These are phyloP conservation scores for Solanum gandarillasii DNA, from an alignment of 257 asterid species.

Conservation along the genomic window DNA sequence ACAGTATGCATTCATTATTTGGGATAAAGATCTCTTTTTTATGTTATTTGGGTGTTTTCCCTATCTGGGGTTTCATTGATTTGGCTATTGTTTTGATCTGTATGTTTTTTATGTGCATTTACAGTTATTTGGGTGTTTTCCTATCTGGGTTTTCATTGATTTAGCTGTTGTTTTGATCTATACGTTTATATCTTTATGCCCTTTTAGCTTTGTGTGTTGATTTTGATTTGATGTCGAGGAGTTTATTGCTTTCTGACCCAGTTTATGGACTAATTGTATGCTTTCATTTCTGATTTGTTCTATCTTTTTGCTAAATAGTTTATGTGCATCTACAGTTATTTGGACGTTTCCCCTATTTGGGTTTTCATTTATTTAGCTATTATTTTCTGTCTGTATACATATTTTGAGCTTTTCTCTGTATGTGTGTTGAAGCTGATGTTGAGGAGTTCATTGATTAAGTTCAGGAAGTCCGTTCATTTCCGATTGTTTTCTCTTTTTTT, in stretches of 20 bases:
- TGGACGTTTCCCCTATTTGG: not conserved
- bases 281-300: not conserved
- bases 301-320: not conserved
- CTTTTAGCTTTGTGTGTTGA: not conserved
- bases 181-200: not conserved
- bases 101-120: not conserved
- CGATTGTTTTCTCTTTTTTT: not conserved
- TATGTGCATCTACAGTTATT: not conserved
- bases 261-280: not conserved
- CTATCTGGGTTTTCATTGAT: not conserved
- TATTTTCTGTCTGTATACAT: not conserved
- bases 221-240: not conserved
- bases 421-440: not conserved
- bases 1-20: slow-evolving; percentile 24
- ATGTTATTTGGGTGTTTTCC: not conserved
- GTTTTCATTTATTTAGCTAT: not conserved
- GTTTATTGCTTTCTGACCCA: not conserved
- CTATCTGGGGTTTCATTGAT: not conserved
- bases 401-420: not conserved
- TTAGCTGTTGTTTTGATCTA: not conserved
- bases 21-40: not conserved
- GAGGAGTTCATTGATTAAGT: not conserved
- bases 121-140: not conserved
- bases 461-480: not conserved
- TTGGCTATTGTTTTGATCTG: not conserved